Base-by-base conservation (phyloP, 164 flowering plant species). In the Dillenia suffruticosa region DNA sequence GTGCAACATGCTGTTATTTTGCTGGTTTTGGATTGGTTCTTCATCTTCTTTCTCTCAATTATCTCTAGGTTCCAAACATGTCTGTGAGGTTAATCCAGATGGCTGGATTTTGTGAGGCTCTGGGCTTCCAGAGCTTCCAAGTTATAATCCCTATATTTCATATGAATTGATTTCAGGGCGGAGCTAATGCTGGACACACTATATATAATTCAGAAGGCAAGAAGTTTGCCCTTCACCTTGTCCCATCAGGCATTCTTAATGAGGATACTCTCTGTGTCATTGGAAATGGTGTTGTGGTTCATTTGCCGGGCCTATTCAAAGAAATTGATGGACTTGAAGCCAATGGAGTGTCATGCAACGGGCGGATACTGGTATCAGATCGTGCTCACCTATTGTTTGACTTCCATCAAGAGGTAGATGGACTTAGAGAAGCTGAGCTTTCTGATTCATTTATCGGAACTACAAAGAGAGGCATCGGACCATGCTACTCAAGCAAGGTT, bases 151-250 rank as follows among this genome's bases (percentile, higher is more conserved):
- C 40, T 5, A 32, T 32, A 32, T 32, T 5, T 40, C 19, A 22
- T 22, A 16, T 49, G 40, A 44, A 56, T 66, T 58, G 54, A 56
- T 75, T 49, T 44, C 77, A 92, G 97, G 98, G 98, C 70, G 97
- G 97, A 63, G 92, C 98, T 54, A 92, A 92, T 76, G 98, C 98
- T 57, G 98, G 98, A 44, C 98, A 92, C 74, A 92, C 98, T 49
- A 92, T 92, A 57, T 92, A 92, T 59, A 90, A 90, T 68, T 59
- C 86, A 12, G 94, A 92, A 74, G 98, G 98, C 15, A 90, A 90
- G 77, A 92, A 90, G 74, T 90, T 93, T 83, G 87, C 98, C 10
- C 96, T 93, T 67, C 98, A 93, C 72, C 93, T 93, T 66, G 89
- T 93, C 64, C 98, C 98, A 5, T 90, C 97, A 1, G 98, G 98